These are phyloP conservation scores for Nannizzia gypsea DNA, from an alignment of 2,329 filamentous ascomycete genomes.

Conservation along the genomic window DNA sequence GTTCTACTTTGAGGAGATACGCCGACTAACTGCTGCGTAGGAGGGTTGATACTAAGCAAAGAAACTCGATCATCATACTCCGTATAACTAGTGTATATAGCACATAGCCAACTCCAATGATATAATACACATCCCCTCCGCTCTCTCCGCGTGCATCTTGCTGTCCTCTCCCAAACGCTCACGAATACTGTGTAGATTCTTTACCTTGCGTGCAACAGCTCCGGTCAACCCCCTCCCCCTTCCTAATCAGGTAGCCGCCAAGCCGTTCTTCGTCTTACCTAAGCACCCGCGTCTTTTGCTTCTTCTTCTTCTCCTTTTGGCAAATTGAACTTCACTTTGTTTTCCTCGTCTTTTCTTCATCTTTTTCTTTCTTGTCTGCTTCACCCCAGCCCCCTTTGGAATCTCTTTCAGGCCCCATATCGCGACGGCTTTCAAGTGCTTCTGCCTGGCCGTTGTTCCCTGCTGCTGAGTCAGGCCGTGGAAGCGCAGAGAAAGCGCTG, in stretches of 20 bases:
- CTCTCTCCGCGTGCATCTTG: too few species aligned
- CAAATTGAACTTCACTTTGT: neutral
- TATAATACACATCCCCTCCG: too few species aligned
- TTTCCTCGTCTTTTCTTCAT: neutral
- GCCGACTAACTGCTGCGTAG: conserved; percentile 39
- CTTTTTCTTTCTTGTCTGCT: too few species aligned
- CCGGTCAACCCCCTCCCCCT: neutral
- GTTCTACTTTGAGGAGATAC: conserved; percentile 89
- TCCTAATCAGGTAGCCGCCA: neutral
- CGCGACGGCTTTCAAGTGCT: neutral
- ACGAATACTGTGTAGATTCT: too few species aligned
- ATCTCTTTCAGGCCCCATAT: neutral
- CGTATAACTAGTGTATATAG: too few species aligned
- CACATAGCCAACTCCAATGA: neutral
- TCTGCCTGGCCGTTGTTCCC: neutral
- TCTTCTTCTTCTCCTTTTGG: neutral
- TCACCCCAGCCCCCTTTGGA: too few species aligned
- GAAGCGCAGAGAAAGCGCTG: conserved; percentile 7
- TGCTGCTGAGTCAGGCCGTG: conserved; percentile 4
- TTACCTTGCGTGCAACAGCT: neutral
- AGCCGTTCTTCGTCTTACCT: neutral
- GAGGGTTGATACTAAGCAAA: neutral
- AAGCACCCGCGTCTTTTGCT: neutral
- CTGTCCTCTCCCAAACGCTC: too few species aligned
- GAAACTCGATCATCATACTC: neutral